These are phyloP conservation scores for Penicillium freii DNA, from an alignment of 2,329 filamentous ascomycete genomes.

Conservation along the genomic window DNA sequence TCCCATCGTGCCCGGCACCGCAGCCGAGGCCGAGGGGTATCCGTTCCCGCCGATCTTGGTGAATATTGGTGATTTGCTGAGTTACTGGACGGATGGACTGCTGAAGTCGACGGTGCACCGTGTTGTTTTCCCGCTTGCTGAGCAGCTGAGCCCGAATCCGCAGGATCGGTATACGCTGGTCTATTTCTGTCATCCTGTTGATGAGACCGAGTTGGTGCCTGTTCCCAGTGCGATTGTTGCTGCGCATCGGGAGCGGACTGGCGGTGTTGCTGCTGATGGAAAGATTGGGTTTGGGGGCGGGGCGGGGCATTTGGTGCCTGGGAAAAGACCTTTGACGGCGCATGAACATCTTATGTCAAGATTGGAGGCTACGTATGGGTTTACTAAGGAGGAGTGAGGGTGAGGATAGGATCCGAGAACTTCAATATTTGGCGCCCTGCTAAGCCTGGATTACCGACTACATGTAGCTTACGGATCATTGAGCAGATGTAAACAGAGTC, in stretches of 20 bases:
- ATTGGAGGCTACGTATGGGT: constrained; percentile 59
- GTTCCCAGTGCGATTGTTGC: constrained; percentile 55
- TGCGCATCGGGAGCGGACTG: constrained; percentile 34
- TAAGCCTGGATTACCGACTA: not conserved
- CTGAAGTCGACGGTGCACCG: constrained; percentile 85
- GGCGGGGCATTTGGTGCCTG: constrained; percentile 33
- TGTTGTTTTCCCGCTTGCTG: constrained; percentile 67
- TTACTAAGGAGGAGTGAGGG: constrained; percentile 26
- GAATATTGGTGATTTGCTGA: constrained; percentile 69
- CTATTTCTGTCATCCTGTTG: constrained; percentile 63
- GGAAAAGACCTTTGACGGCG: constrained; percentile 52
- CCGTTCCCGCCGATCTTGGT: constrained; percentile 67
- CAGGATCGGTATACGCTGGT: constrained; percentile 58
- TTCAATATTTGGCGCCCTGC: not conserved
- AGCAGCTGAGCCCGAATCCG: constrained; percentile 37
- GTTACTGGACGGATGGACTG: constrained; percentile 87
- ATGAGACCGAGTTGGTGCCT: constrained; percentile 53
- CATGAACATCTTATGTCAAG: constrained; percentile 58
- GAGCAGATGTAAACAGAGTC: constrained; percentile 12
- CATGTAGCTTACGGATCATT: not conserved
- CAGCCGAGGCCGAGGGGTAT: constrained; percentile 36
- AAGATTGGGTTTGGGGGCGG: constrained; percentile 44
- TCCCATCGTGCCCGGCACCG: constrained; percentile 57
- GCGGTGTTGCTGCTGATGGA: constrained; percentile 20
- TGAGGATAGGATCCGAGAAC: not conserved